Percentiles rank a stretch among this genome's conserved stretches.
Evolutionary conservation across 345 rosid genomes (phyloP).

Genomic region (Salix udensis): DNA sequence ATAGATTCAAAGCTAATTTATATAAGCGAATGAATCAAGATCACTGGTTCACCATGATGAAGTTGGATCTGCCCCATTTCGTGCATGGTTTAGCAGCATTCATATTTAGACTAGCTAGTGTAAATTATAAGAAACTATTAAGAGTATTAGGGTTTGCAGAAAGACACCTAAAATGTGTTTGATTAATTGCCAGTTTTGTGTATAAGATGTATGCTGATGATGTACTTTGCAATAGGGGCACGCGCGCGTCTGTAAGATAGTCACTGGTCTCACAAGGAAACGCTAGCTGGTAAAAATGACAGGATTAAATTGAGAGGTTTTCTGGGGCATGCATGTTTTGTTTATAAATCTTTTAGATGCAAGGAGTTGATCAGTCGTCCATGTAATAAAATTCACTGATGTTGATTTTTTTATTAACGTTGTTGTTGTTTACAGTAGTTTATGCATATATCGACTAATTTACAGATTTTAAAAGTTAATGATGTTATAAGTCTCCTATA

Average conservation of each 20-base stretch:
- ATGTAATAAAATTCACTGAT: background rate
- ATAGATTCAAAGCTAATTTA: no score
- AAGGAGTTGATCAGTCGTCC: background rate
- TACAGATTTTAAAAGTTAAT: no score
- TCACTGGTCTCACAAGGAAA: background rate
- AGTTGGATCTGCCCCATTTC: background rate
- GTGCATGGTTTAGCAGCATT: background rate
- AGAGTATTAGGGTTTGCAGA: background rate
- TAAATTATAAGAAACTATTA: background rate
- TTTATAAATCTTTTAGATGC: background rate
- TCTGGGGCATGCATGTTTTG: background rate
- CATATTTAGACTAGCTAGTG: background rate
- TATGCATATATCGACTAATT: accelerated
- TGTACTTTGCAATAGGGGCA: background rate
- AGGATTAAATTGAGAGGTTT: background rate
- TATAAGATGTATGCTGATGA: background rate
- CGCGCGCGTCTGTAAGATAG: background rate
- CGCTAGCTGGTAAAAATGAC: background rate
- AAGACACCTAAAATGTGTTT: background rate
- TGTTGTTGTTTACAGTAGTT: no score
- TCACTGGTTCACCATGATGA: background rate
- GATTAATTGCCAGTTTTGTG: background rate
- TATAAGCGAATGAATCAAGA: no score
- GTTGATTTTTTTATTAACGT: background rate
- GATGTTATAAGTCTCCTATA: accelerated